A percentile compares a stretch with the other conserved stretches of the same genome.
Conservation (phyloP, 78 protist species). For the Protostelium mycophagum region DNA sequence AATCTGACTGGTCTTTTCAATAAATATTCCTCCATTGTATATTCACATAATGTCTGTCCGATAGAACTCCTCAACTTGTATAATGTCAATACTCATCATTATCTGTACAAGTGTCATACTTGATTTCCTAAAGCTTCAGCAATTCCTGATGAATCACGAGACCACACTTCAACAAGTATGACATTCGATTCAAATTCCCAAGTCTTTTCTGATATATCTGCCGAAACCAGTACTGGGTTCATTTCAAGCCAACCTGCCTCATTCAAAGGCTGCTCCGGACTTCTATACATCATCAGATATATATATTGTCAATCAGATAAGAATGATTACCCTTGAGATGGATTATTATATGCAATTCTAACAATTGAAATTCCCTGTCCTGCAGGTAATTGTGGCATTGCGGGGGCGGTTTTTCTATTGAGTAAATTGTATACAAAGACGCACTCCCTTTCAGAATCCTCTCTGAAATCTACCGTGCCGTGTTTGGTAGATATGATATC, state of each 20-base stretch:
- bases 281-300: too few species aligned
- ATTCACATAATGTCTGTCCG: conserved; percentile 38
- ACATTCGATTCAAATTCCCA: not conserved
- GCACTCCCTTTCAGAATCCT: not conserved
- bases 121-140: not conserved
- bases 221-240: not conserved
- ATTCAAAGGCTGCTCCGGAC: not conserved
- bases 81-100: too few species aligned
- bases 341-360: not conserved
- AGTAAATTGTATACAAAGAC: not conserved
- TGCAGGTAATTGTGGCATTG: not conserved
- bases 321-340: not conserved
- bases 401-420: not conserved
- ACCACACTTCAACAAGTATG: not conserved
- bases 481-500: not conserved
- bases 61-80: conserved; percentile 20
- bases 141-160: not conserved
- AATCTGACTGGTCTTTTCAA: not conserved
- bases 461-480: not conserved
- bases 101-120: too few species aligned
- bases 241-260: not conserved
- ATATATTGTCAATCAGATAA: not conserved
- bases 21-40: conserved; percentile 16
- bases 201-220: too few species aligned
- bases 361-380: not conserved